Percentiles rank a stretch among this genome's conserved stretches.
Conservation (phyloP, 768 basidiomycete genomes). For the Podaxis sp. region DNA sequence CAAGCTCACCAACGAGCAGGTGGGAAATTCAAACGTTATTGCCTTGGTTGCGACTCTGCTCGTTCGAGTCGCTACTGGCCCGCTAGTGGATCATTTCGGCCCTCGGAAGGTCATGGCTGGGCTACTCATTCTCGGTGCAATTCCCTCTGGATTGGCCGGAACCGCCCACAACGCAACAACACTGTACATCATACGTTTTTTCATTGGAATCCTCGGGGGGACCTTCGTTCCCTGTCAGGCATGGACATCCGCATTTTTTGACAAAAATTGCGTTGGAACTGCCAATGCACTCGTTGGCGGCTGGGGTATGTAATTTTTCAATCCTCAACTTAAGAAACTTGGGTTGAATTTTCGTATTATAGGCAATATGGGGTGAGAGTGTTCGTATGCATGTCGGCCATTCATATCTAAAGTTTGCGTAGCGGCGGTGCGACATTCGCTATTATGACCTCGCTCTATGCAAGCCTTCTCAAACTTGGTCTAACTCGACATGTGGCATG, state of each 20-base stretch:
- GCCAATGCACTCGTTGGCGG: slow-evolving; percentile 59
- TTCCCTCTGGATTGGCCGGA: slow-evolving; percentile 60
- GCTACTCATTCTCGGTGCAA: slow-evolving; percentile 52
- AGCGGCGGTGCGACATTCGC: slow-evolving; percentile 53
- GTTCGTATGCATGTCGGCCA: background rate
- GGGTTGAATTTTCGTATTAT: background rate
- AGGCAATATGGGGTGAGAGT: slow-evolving; percentile 34
- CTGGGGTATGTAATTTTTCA: slow-evolving; percentile 43
- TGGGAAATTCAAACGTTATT: slow-evolving; percentile 52
- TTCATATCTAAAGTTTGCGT: background rate
- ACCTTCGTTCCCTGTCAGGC: slow-evolving; percentile 63
- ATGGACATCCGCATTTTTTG: slow-evolving; percentile 63
- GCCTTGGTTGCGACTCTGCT: slow-evolving; percentile 48
- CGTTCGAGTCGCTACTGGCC: slow-evolving; percentile 48
- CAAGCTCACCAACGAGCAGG: slow-evolving; percentile 43
- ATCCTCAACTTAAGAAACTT: slow-evolving; percentile 3
- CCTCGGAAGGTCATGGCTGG: slow-evolving; percentile 56
- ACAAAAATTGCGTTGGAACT: slow-evolving; percentile 41
- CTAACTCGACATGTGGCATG: slow-evolving; percentile 46
- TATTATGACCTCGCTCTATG: slow-evolving; percentile 55
- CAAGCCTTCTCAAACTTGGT: slow-evolving; percentile 32
- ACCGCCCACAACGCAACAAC: slow-evolving; percentile 36
- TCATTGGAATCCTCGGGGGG: slow-evolving; percentile 60
- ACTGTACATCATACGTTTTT: slow-evolving; percentile 50
- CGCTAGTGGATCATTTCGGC: slow-evolving; percentile 50